Evolutionary conservation across 179 eudicot species (phyloP), one percentile per base, ranked within the genome.

Genomic region (Nepenthes alata): DNA sequence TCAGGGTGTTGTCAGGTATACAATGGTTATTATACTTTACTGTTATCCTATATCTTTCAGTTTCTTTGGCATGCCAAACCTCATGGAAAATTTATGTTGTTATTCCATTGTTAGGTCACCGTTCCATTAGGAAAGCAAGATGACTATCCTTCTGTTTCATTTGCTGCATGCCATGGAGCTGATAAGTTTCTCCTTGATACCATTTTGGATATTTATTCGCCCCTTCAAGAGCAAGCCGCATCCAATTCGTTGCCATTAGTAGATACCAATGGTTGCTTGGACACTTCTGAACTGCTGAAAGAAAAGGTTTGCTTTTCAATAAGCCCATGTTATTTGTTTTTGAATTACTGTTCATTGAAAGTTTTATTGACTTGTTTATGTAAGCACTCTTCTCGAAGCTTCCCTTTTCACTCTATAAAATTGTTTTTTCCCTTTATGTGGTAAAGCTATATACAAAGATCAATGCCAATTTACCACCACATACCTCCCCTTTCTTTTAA

Each of bases 1-100:
- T 88, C 97, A 14, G 97, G 97, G 56, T 89, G 97, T 67, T 90
- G 97, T 64, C 88, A 90, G 95, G 95, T 90, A 81, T 67, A 59
- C n/a, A 25, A 25, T 5, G 35, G 0, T n/a, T 3, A 15, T 10
- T 8, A 57, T 11, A 37, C 15, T 52, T 49, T 16, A 25, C 47
- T 41, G n/a, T 39, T 44, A 15, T 36, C 35, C 2, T 15, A 1
- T 71, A 12, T 25, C 36, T 38, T 63, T 12, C n/a, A 13, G 38
- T 49, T 50, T 60, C 12, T 9, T 41, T 44, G 11, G 5, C 53
- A 34, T 54, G 65, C 57, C 45, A 48, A 58, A 6, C 60, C 35
- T 58, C 38, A 44, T 61, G 37, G 39, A 6, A 52, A 55, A 45
- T 34, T 58, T 6, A 7, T 2, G 2, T 57, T 66, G 9, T 56